Percentiles rank a stretch among this genome's conserved stretches.
Conservation (phyloP, 2,329 filamentous ascomycete species). For the Corniculantispora saksenae region DNA sequence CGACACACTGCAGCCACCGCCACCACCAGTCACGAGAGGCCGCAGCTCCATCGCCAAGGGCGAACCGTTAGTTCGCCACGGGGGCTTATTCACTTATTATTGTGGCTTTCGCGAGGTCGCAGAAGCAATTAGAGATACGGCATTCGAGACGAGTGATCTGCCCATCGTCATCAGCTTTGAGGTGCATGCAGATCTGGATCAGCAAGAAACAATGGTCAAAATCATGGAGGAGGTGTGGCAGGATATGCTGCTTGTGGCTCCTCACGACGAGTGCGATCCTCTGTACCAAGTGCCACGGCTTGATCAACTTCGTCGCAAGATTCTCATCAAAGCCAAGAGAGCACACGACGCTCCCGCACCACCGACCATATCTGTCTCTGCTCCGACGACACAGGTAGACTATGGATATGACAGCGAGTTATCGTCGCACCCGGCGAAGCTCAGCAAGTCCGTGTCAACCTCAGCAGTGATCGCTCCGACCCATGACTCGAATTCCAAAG, state of each 20-base stretch:
- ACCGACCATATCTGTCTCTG: slow-evolving; percentile 17
- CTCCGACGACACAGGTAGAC: slow-evolving; percentile 28
- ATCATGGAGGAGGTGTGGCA: slow-evolving; percentile 92
- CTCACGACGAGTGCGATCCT: slow-evolving; percentile 52
- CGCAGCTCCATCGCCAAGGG: slow-evolving; percentile 39
- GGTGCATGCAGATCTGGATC: slow-evolving; percentile 77
- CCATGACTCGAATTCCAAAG: slow-evolving; percentile 43
- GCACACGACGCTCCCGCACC: slow-evolving; percentile 35
- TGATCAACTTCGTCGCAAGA: slow-evolving; percentile 73
- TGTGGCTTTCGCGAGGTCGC: slow-evolving; percentile 88
- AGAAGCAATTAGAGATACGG: slow-evolving; percentile 73
- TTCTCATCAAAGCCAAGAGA: slow-evolving; percentile 79
- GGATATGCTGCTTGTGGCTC: slow-evolving; percentile 66
- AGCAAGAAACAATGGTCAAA: slow-evolving; percentile 89
- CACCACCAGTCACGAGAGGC: slow-evolving; percentile 25
- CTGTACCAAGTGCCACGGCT: slow-evolving; percentile 65
- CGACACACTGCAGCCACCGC: slow-evolving; percentile 36
- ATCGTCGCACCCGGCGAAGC: neutral
- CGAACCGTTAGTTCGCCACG: slow-evolving; percentile 83
- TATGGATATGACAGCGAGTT: slow-evolving; percentile 13
- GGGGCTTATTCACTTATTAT: slow-evolving; percentile 79
- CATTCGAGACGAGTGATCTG: slow-evolving; percentile 73
- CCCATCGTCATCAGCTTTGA: slow-evolving; percentile 92
- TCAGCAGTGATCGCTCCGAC: neutral
- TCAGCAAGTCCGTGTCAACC: slow-evolving; percentile 2